Evolutionary conservation across 2,329 filamentous ascomycete genomes (phyloP).

Genomic region (Hypoxylon sp.): DNA sequence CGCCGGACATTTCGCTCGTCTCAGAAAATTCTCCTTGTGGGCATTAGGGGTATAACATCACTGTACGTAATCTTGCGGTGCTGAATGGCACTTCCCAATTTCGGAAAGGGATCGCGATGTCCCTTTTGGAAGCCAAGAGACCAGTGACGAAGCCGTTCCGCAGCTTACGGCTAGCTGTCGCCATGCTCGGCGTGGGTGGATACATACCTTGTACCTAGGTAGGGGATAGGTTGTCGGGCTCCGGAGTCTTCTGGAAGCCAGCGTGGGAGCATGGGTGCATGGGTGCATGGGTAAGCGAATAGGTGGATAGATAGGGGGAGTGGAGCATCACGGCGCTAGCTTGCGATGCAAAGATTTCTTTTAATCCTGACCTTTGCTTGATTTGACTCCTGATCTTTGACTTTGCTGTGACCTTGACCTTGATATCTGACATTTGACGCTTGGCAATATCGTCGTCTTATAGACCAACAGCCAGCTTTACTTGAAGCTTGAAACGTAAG

Average conservation of each 20-base stretch:
- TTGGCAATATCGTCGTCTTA: neutral
- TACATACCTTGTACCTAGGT: too few relatives aligned
- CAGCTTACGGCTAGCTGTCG: conserved; percentile 29
- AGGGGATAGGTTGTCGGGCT: conserved; percentile 11
- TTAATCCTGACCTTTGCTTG: neutral
- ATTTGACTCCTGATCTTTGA: neutral
- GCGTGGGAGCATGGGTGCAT: neutral
- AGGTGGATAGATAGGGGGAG: neutral
- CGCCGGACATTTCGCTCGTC: conserved; percentile 35
- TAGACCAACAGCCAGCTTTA: neutral
- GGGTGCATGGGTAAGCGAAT: neutral
- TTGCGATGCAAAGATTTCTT: neutral
- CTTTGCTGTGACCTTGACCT: too few relatives aligned
- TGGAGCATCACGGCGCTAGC: neutral
- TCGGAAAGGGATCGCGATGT: conserved; percentile 40
- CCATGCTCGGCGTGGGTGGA: conserved; percentile 34
- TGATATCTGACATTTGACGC: neutral
- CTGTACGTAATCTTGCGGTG: conserved; percentile 39
- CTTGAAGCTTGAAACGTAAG: neutral
- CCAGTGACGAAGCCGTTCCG: conserved; percentile 37
- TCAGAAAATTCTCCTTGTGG: conserved; percentile 23
- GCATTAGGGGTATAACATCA: conserved; percentile 31
- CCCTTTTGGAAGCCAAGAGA: conserved; percentile 32
- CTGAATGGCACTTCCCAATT: conserved; percentile 42
- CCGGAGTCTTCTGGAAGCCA: conserved; percentile 15